phyloP scores from a whole-genome alignment of 352 stramenopile genomes.

The Globisporangium camurandrum region DNA sequence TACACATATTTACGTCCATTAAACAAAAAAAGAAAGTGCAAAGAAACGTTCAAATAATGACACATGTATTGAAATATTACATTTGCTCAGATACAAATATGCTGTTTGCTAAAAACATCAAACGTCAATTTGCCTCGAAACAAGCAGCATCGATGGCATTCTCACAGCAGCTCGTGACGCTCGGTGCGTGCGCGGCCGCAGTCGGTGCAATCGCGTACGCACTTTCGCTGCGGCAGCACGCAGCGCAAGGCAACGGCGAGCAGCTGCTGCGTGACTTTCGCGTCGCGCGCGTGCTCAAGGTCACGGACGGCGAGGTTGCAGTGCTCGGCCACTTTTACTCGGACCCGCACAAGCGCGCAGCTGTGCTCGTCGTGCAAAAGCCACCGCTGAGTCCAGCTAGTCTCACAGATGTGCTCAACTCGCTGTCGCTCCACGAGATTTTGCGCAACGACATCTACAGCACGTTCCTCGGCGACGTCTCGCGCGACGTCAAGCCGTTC shows the following conservation, averaged over 20 bases:
- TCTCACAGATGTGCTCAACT: slow-evolving; percentile 32
- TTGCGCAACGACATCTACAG: slow-evolving; percentile 83
- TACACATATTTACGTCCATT: too few relatives aligned
- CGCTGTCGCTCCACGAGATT: slow-evolving; percentile 61
- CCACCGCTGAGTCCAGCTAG: slow-evolving; percentile 41
- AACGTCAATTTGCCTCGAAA: too few relatives aligned
- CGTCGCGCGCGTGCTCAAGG: slow-evolving; percentile 58
- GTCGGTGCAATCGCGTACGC: slow-evolving; percentile 21
- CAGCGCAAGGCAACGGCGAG: slow-evolving; percentile 16
- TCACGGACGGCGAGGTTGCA: slow-evolving; percentile 53
- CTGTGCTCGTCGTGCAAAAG: slow-evolving; percentile 64
- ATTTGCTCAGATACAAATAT: too few relatives aligned
- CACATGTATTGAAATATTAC: too few relatives aligned
- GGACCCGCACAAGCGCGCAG: slow-evolving; percentile 48
- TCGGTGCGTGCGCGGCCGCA: slow-evolving; percentile 20
- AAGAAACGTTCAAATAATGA: too few relatives aligned
- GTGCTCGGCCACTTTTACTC: slow-evolving; percentile 62
- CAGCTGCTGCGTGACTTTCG: slow-evolving; percentile 50
- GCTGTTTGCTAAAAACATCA: too few relatives aligned
- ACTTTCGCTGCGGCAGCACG: slow-evolving; percentile 23
- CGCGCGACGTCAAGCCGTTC: slow-evolving; percentile 59
- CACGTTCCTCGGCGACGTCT: slow-evolving; percentile 62
- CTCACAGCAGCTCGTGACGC: slow-evolving; percentile 13
- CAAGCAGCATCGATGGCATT: too few relatives aligned
- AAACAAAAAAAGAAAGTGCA: too few relatives aligned